phyloP scores from a whole-genome alignment of 2,329 filamentous ascomycete genomes.

The Fonsecaea erecta region DNA sequence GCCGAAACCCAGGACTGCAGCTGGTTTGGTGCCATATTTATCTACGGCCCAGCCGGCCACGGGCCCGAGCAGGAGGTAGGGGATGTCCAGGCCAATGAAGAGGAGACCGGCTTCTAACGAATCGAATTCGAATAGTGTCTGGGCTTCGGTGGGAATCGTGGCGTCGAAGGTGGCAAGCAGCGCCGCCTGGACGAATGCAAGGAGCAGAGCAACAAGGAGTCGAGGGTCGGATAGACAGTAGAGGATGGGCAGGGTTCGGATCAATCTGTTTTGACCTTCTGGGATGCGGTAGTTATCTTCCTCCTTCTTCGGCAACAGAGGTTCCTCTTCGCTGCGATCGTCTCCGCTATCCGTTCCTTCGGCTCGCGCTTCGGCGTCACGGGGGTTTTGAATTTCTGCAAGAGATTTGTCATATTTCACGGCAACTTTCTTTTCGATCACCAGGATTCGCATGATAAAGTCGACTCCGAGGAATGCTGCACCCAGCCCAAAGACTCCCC shows the following conservation, averaged over 20 bases:
- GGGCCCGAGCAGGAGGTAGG: constrained; percentile 35
- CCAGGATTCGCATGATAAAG: constrained; percentile 62
- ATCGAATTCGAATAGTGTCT: constrained; percentile 33
- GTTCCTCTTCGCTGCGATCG: constrained; percentile 45
- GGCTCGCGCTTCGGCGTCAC: constrained; percentile 37
- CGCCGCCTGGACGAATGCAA: constrained; percentile 36
- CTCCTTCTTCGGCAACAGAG: constrained; percentile 45
- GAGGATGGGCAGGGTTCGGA: constrained; percentile 46
- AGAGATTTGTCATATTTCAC: constrained; percentile 46
- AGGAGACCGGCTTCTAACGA: constrained; percentile 45
- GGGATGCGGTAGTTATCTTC: constrained; percentile 52
- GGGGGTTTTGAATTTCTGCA: constrained; percentile 12
- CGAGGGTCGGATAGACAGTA: constrained; percentile 32
- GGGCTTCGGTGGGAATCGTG: constrained; percentile 37
- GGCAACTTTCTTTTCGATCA: constrained; percentile 68
- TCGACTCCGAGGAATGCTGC: constrained; percentile 62
- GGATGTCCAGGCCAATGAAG: constrained; percentile 49
- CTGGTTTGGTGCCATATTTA: constrained; percentile 45
- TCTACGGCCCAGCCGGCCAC: constrained; percentile 48
- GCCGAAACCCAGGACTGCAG: constrained; percentile 39
- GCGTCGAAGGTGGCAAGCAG: constrained; percentile 37
- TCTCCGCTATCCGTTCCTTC: constrained; percentile 30
- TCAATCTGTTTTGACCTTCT: constrained; percentile 46
- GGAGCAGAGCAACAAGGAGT: constrained; percentile 34
- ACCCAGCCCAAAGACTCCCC: constrained; percentile 63